Evolutionary conservation across 805 yeast species (phyloP), one percentile per base, ranked within the genome.

Genomic region (Pichia paraexigua): DNA sequence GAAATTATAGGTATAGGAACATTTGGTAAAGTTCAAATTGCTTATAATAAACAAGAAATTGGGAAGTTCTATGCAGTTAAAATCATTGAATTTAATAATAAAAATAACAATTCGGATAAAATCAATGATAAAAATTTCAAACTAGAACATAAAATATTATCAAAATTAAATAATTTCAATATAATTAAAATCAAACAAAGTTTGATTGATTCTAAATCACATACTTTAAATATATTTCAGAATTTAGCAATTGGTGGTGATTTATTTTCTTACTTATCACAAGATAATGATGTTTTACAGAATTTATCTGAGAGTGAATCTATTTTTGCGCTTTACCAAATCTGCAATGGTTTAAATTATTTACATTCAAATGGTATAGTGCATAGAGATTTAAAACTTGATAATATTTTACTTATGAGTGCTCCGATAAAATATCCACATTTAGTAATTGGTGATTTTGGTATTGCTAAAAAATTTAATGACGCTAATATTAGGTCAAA

Each of bases 201-300:
- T 0, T 22, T 41, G 4, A 91, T 87, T 13, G 75, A 88, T 65
- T 85, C 83, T 61, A 80, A 85, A 59, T 92, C 88, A 37, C 83
- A 85, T 59, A 85, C 85, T 63, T 85, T 90, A 50, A 95, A 96
- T 20, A 89, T 94, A 24, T 97, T 89, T 3, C 78, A 94, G 54
- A 97, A 92, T 62, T 87, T 91, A 65, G 98, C 97, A 2, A 83
- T 94, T 11, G 98, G 98, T 10, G 98, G 98, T 40, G 99, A 92
- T 66, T 77, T 92, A 53, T 92, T 92, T 63, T 95, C 90, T 60
- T 87, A 90, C 65, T 87, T 92, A 53, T 78, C 89, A 51, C 83
- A 81, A 57, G 85, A 89, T 64, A 69, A 68, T 24, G 59, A 65
- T 17, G 60, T 76, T 20, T 56, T 66, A 1, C 55, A 55, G 15